Base-by-base conservation (phyloP, 768 basidiomycete species). In the Lentinula detonsa region DNA sequence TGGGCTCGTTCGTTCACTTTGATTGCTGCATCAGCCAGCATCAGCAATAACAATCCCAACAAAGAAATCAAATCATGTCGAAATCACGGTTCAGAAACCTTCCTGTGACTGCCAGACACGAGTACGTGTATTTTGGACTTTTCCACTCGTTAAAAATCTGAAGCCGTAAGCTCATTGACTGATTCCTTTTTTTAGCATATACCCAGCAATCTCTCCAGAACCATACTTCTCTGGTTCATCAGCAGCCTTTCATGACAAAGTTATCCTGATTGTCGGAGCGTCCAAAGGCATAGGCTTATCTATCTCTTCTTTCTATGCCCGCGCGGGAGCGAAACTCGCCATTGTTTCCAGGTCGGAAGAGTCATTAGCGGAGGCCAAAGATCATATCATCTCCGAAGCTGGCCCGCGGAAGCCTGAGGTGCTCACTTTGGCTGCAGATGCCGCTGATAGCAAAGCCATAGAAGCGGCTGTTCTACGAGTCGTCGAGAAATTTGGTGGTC, bases 261-360 rank as follows among this genome's bases (percentile, higher is more conserved):
- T 72, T 16, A 69, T 71, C 28, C 61, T 73, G 61, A 54, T 68
- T 48, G 66, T 69, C 8, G 71, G 71, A 31, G 68, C 67, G 7
- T 69, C 67, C 3, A 57, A 49, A 16, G 72, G 73, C 16, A 69
- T 74, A 33, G 71, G 73, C 10, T 39, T 57, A 16, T 69, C 65
- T 18, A 66, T 64, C 3, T 69, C 72, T 3, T 40, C 67, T 13
- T 61, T 66, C 4, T 70, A 68, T 33, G 69, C 72, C 10, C 64
- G 65, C 1, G 68, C 71, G 1, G 72, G 73, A 8, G 71, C 69
- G 1, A 65, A 59, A n/a, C n/a, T 70, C 23, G 65, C 67, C 15
- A 61, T 72, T 2, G 61, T 65, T 35, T 65, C 69, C 0, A 67
- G 69, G 35, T 66, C 63, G 10, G 10, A 23, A 49, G 50, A 21